phyloP scores from a whole-genome alignment of 2,329 filamentous ascomycete genomes.

The Westerdykella aurantiaca region DNA sequence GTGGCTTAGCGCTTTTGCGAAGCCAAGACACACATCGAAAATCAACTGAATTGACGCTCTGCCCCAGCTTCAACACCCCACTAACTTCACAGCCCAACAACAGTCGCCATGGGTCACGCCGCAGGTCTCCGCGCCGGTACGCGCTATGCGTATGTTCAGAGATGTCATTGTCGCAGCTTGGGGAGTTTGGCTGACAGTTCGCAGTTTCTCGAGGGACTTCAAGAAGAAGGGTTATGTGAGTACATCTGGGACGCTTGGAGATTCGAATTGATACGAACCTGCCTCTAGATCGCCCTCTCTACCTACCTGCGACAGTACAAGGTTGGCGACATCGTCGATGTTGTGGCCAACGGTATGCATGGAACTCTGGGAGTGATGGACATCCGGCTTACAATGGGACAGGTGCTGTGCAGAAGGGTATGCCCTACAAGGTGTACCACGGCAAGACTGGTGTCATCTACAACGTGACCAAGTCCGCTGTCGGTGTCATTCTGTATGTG shows the following conservation, averaged over 20 bases:
- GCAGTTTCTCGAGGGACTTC: conserved; percentile 12
- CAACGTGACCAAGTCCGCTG: conserved; percentile 97
- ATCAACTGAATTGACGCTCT: background rate
- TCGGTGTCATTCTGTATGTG: conserved; percentile 81
- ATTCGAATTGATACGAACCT: conserved; percentile 18
- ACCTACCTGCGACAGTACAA: conserved; percentile 95
- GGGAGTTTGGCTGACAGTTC: conserved; percentile 13
- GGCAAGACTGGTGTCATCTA: conserved; percentile 92
- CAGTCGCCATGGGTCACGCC: conserved; percentile 50
- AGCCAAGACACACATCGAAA: conserved; percentile 1
- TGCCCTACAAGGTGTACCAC: conserved; percentile 99
- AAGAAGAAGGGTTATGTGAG: conserved; percentile 1
- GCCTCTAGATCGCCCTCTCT: conserved; percentile 64
- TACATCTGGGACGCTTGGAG: background rate
- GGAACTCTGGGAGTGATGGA: conserved; percentile 6
- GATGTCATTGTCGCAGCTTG: conserved; percentile 4
- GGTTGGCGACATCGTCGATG: conserved; percentile 98
- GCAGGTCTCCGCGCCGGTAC: conserved; percentile 43
- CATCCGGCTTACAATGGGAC: conserved; percentile 17
- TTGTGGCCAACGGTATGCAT: conserved; percentile 90
- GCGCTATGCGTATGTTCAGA: conserved; percentile 36
- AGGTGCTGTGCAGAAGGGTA: conserved; percentile 50
- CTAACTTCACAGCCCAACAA: conserved; percentile 18
- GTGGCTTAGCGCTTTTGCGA: background rate
- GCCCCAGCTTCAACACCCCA: conserved; percentile 5